A percentile compares a stretch with the other conserved stretches of the same genome.
phyloP scores from a whole-genome alignment of 2,329 filamentous ascomycete species.

The Periconia macrospinosa region DNA sequence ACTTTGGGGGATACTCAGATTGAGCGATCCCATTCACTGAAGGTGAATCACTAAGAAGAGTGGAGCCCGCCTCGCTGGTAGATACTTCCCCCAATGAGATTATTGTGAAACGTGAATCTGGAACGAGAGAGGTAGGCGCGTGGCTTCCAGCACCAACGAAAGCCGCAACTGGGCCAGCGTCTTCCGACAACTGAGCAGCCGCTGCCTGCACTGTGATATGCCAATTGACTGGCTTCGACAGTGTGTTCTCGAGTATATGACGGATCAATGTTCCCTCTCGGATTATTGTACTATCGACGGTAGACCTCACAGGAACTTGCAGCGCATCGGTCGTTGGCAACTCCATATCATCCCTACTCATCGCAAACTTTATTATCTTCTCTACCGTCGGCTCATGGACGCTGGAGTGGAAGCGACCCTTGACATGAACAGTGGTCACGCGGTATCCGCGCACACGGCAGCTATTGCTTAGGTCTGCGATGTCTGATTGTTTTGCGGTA shows the following conservation, averaged over 20 bases:
- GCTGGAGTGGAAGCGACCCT: not conserved
- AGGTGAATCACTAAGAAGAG: too few species aligned
- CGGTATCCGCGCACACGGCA: not conserved
- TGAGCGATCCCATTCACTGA: too few species aligned
- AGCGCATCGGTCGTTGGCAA: not conserved
- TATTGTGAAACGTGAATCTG: not conserved
- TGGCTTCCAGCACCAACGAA: not conserved
- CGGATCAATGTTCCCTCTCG: not conserved
- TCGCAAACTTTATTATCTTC: not conserved
- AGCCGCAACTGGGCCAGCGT: not conserved
- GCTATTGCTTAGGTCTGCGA: not conserved
- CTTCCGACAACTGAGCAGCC: not conserved
- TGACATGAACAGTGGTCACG: not conserved
- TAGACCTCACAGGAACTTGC: not conserved
- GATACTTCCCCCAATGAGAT: not conserved
- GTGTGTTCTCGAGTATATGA: not conserved
- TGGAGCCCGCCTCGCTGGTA: not conserved
- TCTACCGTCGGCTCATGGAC: not conserved
- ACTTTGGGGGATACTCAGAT: not conserved
- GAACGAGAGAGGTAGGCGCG: not conserved
- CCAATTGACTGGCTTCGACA: not conserved
- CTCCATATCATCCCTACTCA: not conserved
- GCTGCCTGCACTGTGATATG: not conserved
- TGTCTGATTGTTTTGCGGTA: not conserved
- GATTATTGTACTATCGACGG: not conserved